Conservation (phyloP, 306 rosid species). For the Alnus glutinosa region DNA sequence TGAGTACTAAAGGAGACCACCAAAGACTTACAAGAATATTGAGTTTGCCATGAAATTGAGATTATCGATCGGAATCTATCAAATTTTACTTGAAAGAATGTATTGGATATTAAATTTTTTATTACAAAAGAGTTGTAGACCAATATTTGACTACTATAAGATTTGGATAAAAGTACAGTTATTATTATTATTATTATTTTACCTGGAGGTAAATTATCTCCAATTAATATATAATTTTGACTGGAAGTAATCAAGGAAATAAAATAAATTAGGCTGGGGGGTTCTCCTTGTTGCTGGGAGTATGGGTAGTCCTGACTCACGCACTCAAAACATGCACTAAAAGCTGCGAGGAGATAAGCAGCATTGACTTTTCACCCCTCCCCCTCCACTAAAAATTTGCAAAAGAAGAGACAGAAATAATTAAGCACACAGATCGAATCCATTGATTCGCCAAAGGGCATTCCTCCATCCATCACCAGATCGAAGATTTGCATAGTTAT, state of each 20-base stretch:
- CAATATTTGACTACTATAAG: too few species aligned
- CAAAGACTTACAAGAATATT: too few species aligned
- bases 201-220: too few species aligned
- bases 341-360: conserved; percentile 27
- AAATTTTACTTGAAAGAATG: background rate
- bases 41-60: too few species aligned
- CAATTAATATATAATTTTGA: too few species aligned
- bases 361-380: background rate
- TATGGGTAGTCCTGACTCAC: conserved; percentile 24
- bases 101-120: background rate
- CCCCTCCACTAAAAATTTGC: conserved; percentile 8
- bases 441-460: background rate
- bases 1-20: too few species aligned
- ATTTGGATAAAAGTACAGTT: too few species aligned
- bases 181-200: too few species aligned
- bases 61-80: background rate
- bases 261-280: too few species aligned
- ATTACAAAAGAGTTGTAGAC: background rate
- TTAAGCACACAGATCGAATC: background rate
- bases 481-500: background rate
- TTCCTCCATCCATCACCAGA: background rate
- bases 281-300: background rate
- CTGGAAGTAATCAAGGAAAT: too few species aligned
- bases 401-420: background rate
- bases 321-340: conserved; percentile 27